Base-by-base conservation (phyloP, 208 protist genomes). In the Trypanosoma mega region DNA sequence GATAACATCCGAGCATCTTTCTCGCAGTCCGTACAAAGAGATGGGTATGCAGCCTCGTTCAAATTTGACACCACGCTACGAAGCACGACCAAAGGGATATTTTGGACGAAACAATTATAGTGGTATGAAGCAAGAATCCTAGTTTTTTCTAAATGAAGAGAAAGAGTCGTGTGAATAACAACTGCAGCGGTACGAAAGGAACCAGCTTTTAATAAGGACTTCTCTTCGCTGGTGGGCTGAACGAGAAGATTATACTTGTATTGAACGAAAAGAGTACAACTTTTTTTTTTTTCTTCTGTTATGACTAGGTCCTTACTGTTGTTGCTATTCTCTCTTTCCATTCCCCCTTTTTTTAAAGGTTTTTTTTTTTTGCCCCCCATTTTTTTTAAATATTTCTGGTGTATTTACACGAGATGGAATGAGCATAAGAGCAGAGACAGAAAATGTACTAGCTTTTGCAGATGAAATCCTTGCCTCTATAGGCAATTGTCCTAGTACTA, bases 71-170 rank as follows among this genome's bases (percentile, higher is more conserved):
- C 88, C 88, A 29, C 71, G 88, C 16, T 94, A 92, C 58, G 88
- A 94, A 60, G 85, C 72, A 21, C 76, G 73, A n/a, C 88, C 88
- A 11, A 62, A 65, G 18, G 87, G 87, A 0, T 88, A 80, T 55
- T 68, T 78, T 56, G 87, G 87, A 39, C 76, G 67, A 47, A 90
- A 89, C 53, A 76, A 94, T 59, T 94, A 90, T 56, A 89, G 87
- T 27, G 87, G 84, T 8, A 90, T 94, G 84, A 83, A 80, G 43
- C 82, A 87, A 48, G 51, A 49, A 5, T 85, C 79, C 1, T 85
- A 69, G 34, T 39, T 39, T 39, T 16, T 12, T 6, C 12, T 39
- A 39, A n/a, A n/a, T n/a, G n/a, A n/a, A n/a, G n/a, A n/a, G n/a
- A n/a, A n/a, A n/a, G n/a, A n/a, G n/a, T n/a, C n/a, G n/a, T n/a